Base-by-base conservation (phyloP, 2,329 filamentous ascomycete genomes). In the Ceratocystis eucalypticola region DNA sequence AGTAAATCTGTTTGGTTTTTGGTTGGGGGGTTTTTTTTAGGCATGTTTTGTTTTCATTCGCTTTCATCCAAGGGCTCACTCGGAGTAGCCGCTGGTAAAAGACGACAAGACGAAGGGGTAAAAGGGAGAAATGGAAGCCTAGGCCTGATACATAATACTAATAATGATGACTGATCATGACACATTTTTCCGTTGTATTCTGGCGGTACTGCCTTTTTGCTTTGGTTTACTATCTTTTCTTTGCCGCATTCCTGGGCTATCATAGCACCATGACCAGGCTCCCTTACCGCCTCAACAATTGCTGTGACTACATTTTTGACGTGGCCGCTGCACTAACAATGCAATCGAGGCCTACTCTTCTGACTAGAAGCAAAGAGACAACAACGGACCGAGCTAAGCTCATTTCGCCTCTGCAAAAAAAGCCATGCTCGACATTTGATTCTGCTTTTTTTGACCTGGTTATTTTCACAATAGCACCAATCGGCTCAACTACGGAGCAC, bases 401-500 rank as follows among this genome's bases (percentile, higher is more conserved):
- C 37, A 41, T 41, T 41, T 41, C 37, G 37, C 37, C 12, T 41
- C 37, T 15, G 10, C 37, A 12, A 41, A 41, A 41, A 37, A 41
- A 15, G 37, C 37, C 10, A 41, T 41, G 37, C 37, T 41, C 10
- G 12, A 41, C 37, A 41, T 41, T 41, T 41, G 37, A 41, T 41
- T 41, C 37, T 25, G 48, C 48, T n/a, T 53, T 25, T 53, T 53
- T 20, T n/a, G 48, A 4, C n/a, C 22, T 50, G n/a, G n/a, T 25
- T 59, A 7, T 33, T 59, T 33, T 59, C 15, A n/a, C n/a, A n/a
- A 4, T 8, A 59, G 30, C 30, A 25, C 7, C n/a, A 20, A 25
- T 37, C 28, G 62, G 45, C 62, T n/a, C 62, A 64, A 64, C 45
- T 64, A 25, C 45, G 62, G 62, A 64, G 62, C 62, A 64, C 62